A percentile compares a stretch with the other conserved stretches of the same genome.
Conservation (phyloP, 2,329 filamentous ascomycete genomes). For the Biscogniauxia sp. region DNA sequence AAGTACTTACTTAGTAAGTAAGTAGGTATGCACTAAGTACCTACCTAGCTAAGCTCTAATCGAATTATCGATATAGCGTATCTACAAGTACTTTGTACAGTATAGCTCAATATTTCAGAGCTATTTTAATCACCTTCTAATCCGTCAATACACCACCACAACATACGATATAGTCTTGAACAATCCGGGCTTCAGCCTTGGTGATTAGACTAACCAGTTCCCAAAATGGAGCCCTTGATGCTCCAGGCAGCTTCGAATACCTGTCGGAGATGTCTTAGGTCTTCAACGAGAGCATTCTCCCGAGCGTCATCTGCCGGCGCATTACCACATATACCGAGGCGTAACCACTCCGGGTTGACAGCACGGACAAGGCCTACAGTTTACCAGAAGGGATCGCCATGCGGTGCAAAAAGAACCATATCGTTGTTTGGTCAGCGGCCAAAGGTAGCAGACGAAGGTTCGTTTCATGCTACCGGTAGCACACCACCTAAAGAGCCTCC, state of each 20-base stretch:
- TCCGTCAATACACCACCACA: constrained; percentile 7
- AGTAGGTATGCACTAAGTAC: too few relatives aligned
- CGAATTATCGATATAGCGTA: background rate
- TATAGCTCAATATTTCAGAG: background rate
- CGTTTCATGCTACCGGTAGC: constrained; percentile 12
- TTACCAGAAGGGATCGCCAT: constrained; percentile 1
- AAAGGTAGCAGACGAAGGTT: constrained; percentile 19
- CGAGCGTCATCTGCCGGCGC: constrained; percentile 15
- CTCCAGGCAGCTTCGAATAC: constrained; percentile 26
- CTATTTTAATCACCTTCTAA: constrained; percentile 3
- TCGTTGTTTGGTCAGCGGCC: constrained; percentile 28
- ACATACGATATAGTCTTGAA: background rate
- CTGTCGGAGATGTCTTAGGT: constrained; percentile 29
- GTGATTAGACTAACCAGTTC: background rate
- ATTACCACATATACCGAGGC: constrained; percentile 4
- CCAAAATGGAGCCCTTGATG: constrained; percentile 30
- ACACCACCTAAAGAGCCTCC: constrained; percentile 16
- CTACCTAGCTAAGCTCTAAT: too few relatives aligned
- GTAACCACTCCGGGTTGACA: constrained; percentile 9
- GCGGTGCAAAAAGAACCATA: constrained; percentile 19
- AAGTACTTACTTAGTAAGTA: too few relatives aligned
- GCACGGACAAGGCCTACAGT: constrained; percentile 11
- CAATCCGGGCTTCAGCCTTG: background rate
- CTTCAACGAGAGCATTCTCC: constrained; percentile 23
- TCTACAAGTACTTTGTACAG: background rate